These are phyloP conservation scores for Sapria himalayana DNA, from an alignment of 345 rosid species.

Conservation along the genomic window DNA sequence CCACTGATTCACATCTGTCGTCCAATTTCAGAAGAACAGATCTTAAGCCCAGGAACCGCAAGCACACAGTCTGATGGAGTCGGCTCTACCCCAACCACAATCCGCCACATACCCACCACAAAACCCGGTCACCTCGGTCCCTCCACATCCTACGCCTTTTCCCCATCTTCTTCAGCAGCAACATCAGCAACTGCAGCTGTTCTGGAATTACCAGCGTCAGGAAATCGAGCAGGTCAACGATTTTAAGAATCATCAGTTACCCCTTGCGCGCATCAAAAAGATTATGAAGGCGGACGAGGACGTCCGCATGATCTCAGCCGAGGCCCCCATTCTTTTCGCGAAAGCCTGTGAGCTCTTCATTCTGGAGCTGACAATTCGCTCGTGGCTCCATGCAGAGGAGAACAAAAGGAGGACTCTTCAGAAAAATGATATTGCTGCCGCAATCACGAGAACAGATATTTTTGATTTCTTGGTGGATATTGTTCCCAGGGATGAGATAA, in stretches of 20 bases:
- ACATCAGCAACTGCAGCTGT: conserved; percentile 76
- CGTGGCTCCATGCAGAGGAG: conserved; percentile 98
- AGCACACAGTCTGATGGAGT: conserved; percentile 8
- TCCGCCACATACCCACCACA: conserved; percentile 40
- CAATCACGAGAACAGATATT: conserved; percentile 74
- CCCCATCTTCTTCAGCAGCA: conserved; percentile 83
- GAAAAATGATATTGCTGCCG: conserved; percentile 88
- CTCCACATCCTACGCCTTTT: conserved; percentile 22
- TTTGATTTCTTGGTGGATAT: conserved; percentile 83
- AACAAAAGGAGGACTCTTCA: conserved; percentile 81
- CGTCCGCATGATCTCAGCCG: conserved; percentile 96
- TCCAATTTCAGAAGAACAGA: no score
- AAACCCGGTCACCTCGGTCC: conserved; percentile 12
- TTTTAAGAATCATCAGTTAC: conserved; percentile 93
- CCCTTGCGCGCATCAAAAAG: conserved; percentile 85
- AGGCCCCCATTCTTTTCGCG: conserved; percentile 77
- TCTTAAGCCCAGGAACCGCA: no score
- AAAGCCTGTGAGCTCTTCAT: conserved; percentile 95
- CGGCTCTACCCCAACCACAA: conserved; percentile 34
- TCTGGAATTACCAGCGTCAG: conserved; percentile 76
- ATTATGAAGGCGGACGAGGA: conserved; percentile 98
- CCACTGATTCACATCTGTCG: no score
- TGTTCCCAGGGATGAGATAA: conserved; percentile 77
- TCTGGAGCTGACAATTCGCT: conserved; percentile 77
- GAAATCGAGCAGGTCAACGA: conserved; percentile 87